Evolutionary conservation across 2,329 filamentous ascomycete genomes (phyloP).

Genomic region (Venturia aucupariae): DNA sequence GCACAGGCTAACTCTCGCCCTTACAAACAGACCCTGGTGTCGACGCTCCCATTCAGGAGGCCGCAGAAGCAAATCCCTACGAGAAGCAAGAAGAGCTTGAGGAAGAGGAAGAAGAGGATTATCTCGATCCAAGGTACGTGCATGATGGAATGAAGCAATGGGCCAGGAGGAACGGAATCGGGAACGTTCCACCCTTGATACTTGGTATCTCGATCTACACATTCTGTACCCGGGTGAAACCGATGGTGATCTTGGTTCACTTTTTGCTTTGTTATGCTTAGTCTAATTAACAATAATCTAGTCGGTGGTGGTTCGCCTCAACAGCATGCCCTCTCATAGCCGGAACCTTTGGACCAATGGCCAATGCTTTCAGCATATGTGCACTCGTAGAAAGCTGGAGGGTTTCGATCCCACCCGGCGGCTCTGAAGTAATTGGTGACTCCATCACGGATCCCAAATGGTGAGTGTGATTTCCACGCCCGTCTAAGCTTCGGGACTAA

Average conservation of each 20-base stretch:
- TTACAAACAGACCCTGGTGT: constrained; percentile 41
- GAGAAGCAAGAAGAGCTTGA: constrained; percentile 26
- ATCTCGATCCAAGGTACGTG: constrained; percentile 34
- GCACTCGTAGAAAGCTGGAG: constrained; percentile 49
- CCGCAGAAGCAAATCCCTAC: constrained; percentile 32
- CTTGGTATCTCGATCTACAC: neutral
- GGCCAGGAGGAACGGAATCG: too few relatives aligned
- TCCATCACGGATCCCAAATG: constrained; percentile 46
- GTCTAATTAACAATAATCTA: constrained; percentile 17
- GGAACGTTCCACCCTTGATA: neutral
- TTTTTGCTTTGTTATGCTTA: neutral
- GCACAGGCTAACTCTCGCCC: neutral
- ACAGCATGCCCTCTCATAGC: constrained; percentile 50
- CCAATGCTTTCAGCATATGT: constrained; percentile 46
- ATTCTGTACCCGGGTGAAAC: too few relatives aligned
- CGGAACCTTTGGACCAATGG: constrained; percentile 46
- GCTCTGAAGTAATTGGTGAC: constrained; percentile 34
- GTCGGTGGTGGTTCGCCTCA: constrained; percentile 53
- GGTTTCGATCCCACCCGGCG: constrained; percentile 39
- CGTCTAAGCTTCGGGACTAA: neutral
- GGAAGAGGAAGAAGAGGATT: constrained; percentile 33
- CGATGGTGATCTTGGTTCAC: neutral
- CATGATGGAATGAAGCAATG: neutral
- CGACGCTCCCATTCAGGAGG: constrained; percentile 39
- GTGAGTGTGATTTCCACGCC: constrained; percentile 23